Base-by-base conservation (phyloP, 2,329 filamentous ascomycete species). In the Diplodia sapinea region DNA sequence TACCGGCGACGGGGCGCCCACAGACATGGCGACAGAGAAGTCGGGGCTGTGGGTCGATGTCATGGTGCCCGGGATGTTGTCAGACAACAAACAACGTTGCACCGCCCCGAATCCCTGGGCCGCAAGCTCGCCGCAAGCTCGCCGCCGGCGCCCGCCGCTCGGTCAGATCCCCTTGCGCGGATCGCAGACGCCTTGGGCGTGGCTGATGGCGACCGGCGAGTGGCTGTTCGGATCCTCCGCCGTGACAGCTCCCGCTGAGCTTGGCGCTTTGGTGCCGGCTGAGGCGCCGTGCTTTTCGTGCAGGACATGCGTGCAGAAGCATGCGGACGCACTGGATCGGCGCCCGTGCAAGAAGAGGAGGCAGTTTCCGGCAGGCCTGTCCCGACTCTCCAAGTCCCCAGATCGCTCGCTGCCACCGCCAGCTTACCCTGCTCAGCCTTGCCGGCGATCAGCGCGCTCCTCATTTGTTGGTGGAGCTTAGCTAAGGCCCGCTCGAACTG, bases 401-500 rank as follows among this genome's bases (percentile, higher is more conserved):
- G 26, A 61, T 49, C 57, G 57, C 59, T 29, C 29, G 40, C 20
- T 59, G 54, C 31, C 54, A n/a, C 31, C n/a, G 54, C 26, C 54
- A 40, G 43, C 52, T 59, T 57, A 50, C 64, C 40, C 31, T 38
- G 64, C 64, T 66, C 64, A 66, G 64, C 64, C 64, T 66, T 66
- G 64, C 64, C 64, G 64, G 52, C 59, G 64, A 66, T 66, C 52
- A 43, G 43, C 51, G 20, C 38, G 63, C 52, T 23, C 49, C 17
- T 57, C 49, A 23, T 17, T 26, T 52, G n/a, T 38, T 31, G 59
- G 26, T 26, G 20, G 59, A 51, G 59, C 59, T 63, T 63, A 63
- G 59, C 59, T 63, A 51, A 36, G 33, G 33, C 33, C 7, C 33
- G 33, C 11, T 36, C 33, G 33, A n/a, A 1, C 17, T 29, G 20